Evolutionary conservation across 352 stramenopile genomes (phyloP).

Genomic region (Phytopythium boreale): DNA sequence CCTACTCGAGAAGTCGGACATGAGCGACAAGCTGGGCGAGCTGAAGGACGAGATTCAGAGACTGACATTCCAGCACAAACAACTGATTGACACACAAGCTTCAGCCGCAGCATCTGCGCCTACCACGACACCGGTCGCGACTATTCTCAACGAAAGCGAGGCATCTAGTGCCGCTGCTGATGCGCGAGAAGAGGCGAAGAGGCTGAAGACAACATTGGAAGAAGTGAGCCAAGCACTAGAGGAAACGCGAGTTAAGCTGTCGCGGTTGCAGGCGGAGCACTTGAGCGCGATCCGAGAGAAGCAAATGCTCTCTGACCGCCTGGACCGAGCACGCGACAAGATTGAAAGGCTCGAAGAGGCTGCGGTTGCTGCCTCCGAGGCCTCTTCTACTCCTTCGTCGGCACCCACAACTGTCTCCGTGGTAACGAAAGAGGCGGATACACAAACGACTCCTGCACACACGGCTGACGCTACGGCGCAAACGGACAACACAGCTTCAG

Average conservation of each 20-base stretch:
- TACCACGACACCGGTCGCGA: not conserved
- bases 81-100: constrained; percentile 17
- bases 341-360: constrained; percentile 14
- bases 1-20: constrained; percentile 29
- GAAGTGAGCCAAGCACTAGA: constrained; percentile 39
- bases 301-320: constrained; percentile 28
- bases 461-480: not conserved
- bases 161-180: constrained; percentile 9
- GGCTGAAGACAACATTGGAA: constrained; percentile 39
- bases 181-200: constrained; percentile 31
- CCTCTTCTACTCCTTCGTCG: not conserved
- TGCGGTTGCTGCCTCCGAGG: constrained; percentile 1
- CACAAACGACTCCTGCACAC: constrained; percentile 8
- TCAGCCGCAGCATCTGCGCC: not conserved
- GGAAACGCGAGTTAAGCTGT: constrained; percentile 38
- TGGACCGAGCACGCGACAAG: constrained; percentile 22
- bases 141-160: not conserved
- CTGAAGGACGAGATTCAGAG: constrained; percentile 63
- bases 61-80: constrained; percentile 37
- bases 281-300: constrained; percentile 44
- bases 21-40: constrained; percentile 27
- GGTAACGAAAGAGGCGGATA: constrained; percentile 14
- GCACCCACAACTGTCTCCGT: not conserved
- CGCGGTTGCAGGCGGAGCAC: constrained; percentile 38
- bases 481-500: not conserved